Conservation (phyloP, 2,329 filamentous ascomycete genomes). For the Hirsutella thompsonii region DNA sequence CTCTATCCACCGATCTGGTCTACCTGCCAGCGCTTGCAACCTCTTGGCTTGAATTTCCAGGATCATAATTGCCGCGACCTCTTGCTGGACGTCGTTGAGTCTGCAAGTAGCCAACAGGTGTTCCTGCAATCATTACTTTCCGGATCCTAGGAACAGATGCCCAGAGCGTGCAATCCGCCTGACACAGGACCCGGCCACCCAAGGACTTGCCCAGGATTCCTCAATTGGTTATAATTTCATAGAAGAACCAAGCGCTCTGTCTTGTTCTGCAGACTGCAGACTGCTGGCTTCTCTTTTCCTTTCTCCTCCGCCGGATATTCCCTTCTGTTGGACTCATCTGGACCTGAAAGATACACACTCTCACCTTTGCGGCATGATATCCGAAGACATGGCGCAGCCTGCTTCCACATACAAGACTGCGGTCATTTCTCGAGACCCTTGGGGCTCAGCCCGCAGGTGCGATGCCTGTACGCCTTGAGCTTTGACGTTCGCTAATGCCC, state of each 20-base stretch:
- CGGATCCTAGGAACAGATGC: conserved; percentile 6
- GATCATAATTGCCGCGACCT: neutral
- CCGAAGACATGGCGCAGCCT: conserved; percentile 31
- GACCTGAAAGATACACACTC: neutral
- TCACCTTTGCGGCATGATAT: conserved; percentile 17
- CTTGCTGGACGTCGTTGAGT: neutral
- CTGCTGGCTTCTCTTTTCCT: neutral
- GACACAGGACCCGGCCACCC: conserved; percentile 4
- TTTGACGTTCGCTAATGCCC: conserved; percentile 4
- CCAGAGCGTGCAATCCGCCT: conserved; percentile 1
- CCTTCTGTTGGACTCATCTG: neutral
- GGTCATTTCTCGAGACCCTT: conserved; percentile 32
- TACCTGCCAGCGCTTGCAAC: neutral
- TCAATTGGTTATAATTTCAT: conserved; percentile 2
- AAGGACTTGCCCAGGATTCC: conserved; percentile 2
- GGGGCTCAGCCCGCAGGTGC: conserved; percentile 41
- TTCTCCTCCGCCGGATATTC: too few species aligned
- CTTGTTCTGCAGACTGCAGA: neutral
- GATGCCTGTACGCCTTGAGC: conserved; percentile 8
- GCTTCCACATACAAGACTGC: conserved; percentile 34
- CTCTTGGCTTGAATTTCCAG: neutral
- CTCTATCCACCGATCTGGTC: neutral
- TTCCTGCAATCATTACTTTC: neutral
- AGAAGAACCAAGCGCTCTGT: neutral
- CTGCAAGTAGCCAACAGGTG: neutral